Conservation (phyloP, 371 early-diverging fungal species). For the Nematocida ironsii region DNA sequence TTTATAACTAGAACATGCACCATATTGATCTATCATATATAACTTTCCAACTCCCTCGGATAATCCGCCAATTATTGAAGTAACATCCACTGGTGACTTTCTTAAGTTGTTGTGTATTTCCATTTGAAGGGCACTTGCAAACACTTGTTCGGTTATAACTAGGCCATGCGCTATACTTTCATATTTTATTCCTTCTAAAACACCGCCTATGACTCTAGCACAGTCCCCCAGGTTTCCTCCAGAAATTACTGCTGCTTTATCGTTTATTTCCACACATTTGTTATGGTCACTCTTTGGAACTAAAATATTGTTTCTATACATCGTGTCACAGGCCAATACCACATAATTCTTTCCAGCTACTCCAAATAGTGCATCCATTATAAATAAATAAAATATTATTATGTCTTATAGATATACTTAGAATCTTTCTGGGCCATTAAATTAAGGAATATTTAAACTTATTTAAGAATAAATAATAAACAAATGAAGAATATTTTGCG, state of each 20-base stretch:
- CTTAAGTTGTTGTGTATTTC: slow-evolving; percentile 50
- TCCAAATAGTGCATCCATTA: slow-evolving; percentile 51
- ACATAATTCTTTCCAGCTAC: slow-evolving; percentile 46
- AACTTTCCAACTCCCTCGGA: slow-evolving; percentile 37
- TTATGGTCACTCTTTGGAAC: slow-evolving; percentile 56
- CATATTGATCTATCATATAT: slow-evolving; percentile 62
- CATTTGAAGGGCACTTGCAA: slow-evolving; percentile 59
- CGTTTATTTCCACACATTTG: slow-evolving; percentile 50
- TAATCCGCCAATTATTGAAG: slow-evolving; percentile 55
- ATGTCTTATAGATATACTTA: no score
- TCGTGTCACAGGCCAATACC: slow-evolving; percentile 45
- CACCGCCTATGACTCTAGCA: slow-evolving; percentile 42
- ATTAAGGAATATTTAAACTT: background rate
- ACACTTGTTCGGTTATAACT: slow-evolving; percentile 41
- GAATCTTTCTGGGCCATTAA: background rate
- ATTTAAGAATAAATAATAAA: slow-evolving; percentile 6
- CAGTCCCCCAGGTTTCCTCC: slow-evolving; percentile 65
- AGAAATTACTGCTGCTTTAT: slow-evolving; percentile 51
- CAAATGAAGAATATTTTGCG: background rate
- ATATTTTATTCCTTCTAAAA: slow-evolving; percentile 54
- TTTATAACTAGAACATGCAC: slow-evolving; percentile 53
- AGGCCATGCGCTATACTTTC: slow-evolving; percentile 54
- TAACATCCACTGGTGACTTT: slow-evolving; percentile 38
- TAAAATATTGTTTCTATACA: slow-evolving; percentile 55
- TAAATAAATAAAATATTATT: slow-evolving; percentile 40